Evolutionary conservation across 2,329 filamentous ascomycete species (phyloP).

Genomic region (Myriosclerotinia curreyana): DNA sequence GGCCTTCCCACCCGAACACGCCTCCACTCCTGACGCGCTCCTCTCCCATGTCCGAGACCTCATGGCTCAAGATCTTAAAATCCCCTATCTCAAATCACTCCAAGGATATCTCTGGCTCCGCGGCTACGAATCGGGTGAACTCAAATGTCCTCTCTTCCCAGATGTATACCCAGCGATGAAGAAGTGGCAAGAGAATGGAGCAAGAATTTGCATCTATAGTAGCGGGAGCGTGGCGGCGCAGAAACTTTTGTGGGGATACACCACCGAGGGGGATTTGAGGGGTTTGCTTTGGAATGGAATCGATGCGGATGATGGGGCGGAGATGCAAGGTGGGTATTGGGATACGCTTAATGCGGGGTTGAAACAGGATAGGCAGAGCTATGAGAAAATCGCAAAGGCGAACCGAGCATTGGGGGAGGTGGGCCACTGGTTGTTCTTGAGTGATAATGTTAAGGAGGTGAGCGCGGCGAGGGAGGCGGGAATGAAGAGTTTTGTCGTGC

Average conservation of each 20-base stretch:
- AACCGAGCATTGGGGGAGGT: conserved; percentile 44
- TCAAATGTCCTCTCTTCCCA: conserved; percentile 69
- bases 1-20: conserved; percentile 66
- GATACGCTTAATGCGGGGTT: conserved; percentile 78
- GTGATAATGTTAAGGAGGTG: conserved; percentile 72
- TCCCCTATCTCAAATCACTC: conserved; percentile 72
- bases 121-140: conserved; percentile 67
- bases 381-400: conserved; percentile 44
- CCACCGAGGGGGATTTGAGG: conserved; percentile 57
- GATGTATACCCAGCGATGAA: conserved; percentile 67
- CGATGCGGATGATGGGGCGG: conserved; percentile 76
- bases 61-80: conserved; percentile 69
- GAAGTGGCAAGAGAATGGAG: conserved; percentile 54
- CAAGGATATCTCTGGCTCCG: conserved; percentile 76
- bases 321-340: conserved; percentile 70
- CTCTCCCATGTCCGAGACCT: conserved; percentile 67
- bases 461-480: conserved; percentile 59
- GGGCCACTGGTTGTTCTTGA: conserved; percentile 69
- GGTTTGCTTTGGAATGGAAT: conserved; percentile 64
- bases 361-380: conserved; percentile 67
- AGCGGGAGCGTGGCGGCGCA: conserved; percentile 78
- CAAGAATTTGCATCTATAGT: conserved; percentile 65
- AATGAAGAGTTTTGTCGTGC: conserved; percentile 61
- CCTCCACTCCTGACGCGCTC: conserved; percentile 56
- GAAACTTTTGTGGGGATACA: conserved; percentile 72